Percentiles rank a stretch among this genome's conserved stretches.
Evolutionary conservation across 2,329 filamentous ascomycete species (phyloP).

Genomic region (Fusarium equiseti): DNA sequence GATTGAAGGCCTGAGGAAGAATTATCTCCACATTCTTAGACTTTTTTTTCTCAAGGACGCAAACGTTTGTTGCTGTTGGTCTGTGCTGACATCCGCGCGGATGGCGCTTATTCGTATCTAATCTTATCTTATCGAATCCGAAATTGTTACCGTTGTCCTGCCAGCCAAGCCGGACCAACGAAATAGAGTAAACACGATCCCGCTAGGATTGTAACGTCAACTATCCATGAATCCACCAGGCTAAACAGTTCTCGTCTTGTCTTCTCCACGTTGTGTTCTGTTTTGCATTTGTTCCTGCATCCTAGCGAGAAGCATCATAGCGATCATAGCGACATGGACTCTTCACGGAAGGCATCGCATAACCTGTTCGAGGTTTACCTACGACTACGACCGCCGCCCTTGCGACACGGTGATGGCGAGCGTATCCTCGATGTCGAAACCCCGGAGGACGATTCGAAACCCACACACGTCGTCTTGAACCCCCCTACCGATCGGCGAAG

Average conservation of each 20-base stretch:
- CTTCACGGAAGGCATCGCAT: conserved; percentile 52
- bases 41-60: neutral
- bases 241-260: conserved; percentile 22
- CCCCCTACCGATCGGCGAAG: conserved; percentile 88
- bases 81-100: conserved; percentile 35
- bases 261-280: conserved; percentile 19
- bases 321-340: conserved; percentile 53
- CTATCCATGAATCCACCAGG: conserved; percentile 40
- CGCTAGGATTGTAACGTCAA: conserved; percentile 29
- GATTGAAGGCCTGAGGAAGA: conserved; percentile 21
- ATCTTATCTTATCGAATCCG: conserved; percentile 31
- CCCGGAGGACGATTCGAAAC: conserved; percentile 56
- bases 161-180: conserved; percentile 29
- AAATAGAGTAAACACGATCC: conserved; percentile 27
- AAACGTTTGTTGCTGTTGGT: neutral
- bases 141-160: conserved; percentile 34
- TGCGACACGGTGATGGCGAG: conserved; percentile 61
- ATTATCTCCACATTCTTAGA: conserved; percentile 7
- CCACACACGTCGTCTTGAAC: conserved; percentile 80
- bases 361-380: conserved; percentile 92
- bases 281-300: conserved; percentile 20
- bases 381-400: conserved; percentile 79
- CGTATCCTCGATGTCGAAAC: conserved; percentile 85
- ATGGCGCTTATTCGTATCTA: conserved; percentile 13
- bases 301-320: conserved; percentile 16